Base-by-base conservation (phyloP, 768 basidiomycete genomes). In the Hydnomerulius pinastri region DNA sequence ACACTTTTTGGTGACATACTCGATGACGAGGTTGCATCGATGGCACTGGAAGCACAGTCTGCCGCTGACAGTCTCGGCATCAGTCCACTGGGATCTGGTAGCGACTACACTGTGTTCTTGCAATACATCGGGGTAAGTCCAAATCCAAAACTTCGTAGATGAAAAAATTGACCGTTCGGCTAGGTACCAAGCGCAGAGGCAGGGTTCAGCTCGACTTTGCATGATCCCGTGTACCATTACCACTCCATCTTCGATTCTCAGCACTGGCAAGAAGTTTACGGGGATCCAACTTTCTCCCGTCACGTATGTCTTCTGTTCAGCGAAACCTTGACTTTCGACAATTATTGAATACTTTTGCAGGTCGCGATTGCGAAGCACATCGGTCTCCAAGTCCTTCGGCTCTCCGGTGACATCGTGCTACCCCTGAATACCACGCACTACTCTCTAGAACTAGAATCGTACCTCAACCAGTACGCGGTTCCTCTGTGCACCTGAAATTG, bases 401-500 rank as follows among this genome's bases (percentile, higher is more conserved):
- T 86, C 4, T 71, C 80, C 4, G 77, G 80, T 48, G 70, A 77
- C 18, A 63, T 85, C 38, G 62, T 86, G 17, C 70, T 87, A 18
- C 86, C 86, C 1, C 65, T 87, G 54, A 87, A 87, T 62, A 85
- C 85, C 7, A 87, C 85, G 0, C 81, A 86, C 62, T 86, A 87
- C 56, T 66, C 83, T 0, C 62, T 73, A 29, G 79, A 85, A 52
- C 71, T 87, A 20, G 72, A 66, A 40, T 60, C 56, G 17, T 86
- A 87, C 61, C 71, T 85, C 3, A 61, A 76, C 43, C 72, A 74
- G 83, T 83, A 50, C 33, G 76, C 57, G 28, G n/a, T 9, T 38
- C 25, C 8, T n/a, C 13, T 38, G 17, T 7, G 21, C 11, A 24
- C 12, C 18, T 25, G 3, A 32, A 13, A 15, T 20, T 24, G 13